Conservation (phyloP, 371 early-diverging fungal species). For the Mycotypha africana region DNA sequence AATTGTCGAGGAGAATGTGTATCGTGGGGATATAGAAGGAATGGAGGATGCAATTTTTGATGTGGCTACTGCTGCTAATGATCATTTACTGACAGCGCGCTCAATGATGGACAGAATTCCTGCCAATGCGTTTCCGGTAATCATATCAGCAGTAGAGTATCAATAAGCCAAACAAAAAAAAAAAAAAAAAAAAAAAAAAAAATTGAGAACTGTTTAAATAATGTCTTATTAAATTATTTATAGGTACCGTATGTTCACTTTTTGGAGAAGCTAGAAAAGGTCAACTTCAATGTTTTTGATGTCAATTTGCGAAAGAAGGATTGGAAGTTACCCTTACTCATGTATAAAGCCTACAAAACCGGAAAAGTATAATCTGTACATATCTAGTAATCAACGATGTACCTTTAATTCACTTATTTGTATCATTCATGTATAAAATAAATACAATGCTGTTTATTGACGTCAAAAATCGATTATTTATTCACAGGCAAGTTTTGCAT, state of each 20-base stretch:
- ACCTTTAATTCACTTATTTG: not conserved
- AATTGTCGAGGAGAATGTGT: conserved; percentile 66
- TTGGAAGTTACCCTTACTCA: conserved; percentile 62
- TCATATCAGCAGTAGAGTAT: conserved; percentile 55
- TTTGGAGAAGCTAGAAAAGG: conserved; percentile 60
- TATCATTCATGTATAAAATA: not conserved
- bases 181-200: too few species aligned
- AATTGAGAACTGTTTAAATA: too few species aligned
- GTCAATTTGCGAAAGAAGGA: conserved; percentile 51
- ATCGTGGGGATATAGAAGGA: conserved; percentile 60
- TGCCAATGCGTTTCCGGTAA: conserved; percentile 53
- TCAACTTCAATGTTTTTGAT: conserved; percentile 71
- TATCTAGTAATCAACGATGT: not conserved
- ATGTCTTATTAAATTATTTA: not conserved
- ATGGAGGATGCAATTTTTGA: conserved; percentile 74
- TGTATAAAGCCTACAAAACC: conserved; percentile 46
- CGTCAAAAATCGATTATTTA: too few species aligned
- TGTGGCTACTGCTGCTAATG: conserved; percentile 77
- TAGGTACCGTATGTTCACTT: conserved; percentile 56
- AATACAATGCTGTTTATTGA: too few species aligned
- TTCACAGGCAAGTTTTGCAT: conserved; percentile 88
- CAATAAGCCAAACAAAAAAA: too few species aligned
- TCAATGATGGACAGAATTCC: conserved; percentile 53
- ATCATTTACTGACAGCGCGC: conserved; percentile 73
- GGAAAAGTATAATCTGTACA: conserved; percentile 11